Percentiles rank a stretch among this genome's conserved stretches.
phyloP scores from a whole-genome alignment of 1,284 basidiomycete species.

The Takashimella tepidaria region DNA sequence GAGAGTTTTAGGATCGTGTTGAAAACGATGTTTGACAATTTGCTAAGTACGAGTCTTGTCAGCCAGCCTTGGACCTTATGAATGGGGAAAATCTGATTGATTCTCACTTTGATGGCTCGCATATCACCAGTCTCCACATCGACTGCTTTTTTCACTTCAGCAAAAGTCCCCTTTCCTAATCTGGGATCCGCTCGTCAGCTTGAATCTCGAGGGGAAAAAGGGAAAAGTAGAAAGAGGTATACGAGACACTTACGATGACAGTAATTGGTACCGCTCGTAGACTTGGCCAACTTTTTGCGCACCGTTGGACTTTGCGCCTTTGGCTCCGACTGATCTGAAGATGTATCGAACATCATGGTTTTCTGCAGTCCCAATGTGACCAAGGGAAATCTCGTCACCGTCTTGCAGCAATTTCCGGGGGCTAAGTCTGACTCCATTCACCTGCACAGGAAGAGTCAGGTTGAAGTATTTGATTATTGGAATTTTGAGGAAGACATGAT shows the following conservation, averaged over 20 bases:
- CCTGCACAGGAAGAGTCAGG: slow-evolving; percentile 49
- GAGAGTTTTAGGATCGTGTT: slow-evolving; percentile 49
- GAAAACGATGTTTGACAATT: slow-evolving; percentile 48
- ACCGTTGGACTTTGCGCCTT: slow-evolving; percentile 36
- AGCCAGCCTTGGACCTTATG: slow-evolving; percentile 53
- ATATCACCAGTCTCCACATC: slow-evolving; percentile 43
- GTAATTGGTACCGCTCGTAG: slow-evolving; percentile 44
- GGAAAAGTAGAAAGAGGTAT: neutral
- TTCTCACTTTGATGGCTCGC: slow-evolving; percentile 46
- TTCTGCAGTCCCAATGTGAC: slow-evolving; percentile 51
- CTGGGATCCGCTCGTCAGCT: slow-evolving; percentile 21
- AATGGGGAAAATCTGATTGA: too few species aligned
- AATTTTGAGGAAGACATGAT: neutral
- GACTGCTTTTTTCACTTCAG: slow-evolving; percentile 46
- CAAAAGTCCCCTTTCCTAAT: slow-evolving; percentile 48
- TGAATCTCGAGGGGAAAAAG: neutral
- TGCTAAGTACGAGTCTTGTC: slow-evolving; percentile 21
- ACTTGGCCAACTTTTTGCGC: slow-evolving; percentile 48
- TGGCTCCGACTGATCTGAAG: slow-evolving; percentile 39
- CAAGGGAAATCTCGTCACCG: slow-evolving; percentile 77
- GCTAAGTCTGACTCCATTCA: slow-evolving; percentile 64
- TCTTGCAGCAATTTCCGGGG: slow-evolving; percentile 58
- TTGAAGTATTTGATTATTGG: slow-evolving; percentile 5
- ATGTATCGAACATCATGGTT: slow-evolving; percentile 52
- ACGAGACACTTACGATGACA: slow-evolving; percentile 30